Evolutionary conservation across 1,284 basidiomycete species (phyloP).

Genomic region (Termitomyces sp.): DNA sequence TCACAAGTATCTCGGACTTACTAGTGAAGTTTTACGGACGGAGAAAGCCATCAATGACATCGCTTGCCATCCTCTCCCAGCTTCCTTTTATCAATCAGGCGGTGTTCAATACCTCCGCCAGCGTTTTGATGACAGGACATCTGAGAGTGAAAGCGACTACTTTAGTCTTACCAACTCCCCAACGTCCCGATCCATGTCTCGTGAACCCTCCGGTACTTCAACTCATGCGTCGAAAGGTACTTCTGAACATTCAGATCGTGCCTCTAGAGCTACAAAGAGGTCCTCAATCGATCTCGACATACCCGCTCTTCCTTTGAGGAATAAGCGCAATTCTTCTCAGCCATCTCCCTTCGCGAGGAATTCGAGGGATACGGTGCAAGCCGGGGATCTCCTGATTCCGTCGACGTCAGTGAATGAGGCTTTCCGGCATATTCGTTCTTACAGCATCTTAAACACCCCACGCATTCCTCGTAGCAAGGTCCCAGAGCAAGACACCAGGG

Average conservation of each 20-base stretch:
- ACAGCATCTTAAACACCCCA: conserved; percentile 51
- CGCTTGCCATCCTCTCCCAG: conserved; percentile 90
- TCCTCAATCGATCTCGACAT: conserved; percentile 5
- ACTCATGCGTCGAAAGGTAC: conserved; percentile 17
- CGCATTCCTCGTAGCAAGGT: conserved; percentile 30
- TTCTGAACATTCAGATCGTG: conserved; percentile 19
- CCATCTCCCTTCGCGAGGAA: conserved; percentile 27
- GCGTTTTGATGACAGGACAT: conserved; percentile 62
- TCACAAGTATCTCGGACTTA: conserved; percentile 94
- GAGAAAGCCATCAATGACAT: conserved; percentile 97
- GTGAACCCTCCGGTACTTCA: conserved; percentile 24
- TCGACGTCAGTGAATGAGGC: conserved; percentile 41
- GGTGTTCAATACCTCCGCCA: conserved; percentile 88
- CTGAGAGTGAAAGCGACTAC: conserved; percentile 52
- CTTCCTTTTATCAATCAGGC: conserved; percentile 90
- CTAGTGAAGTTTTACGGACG: conserved; percentile 91
- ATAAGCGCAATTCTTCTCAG: conserved; percentile 21
- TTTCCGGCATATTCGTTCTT: conserved; percentile 43
- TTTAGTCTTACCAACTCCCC: conserved; percentile 35
- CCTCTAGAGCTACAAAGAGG: conserved; percentile 17
- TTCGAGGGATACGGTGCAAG: conserved; percentile 53
- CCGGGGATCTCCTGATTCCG: conserved; percentile 61
- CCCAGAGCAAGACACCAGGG: conserved; percentile 19
- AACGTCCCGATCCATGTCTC: conserved; percentile 20
- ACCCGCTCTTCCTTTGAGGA: conserved; percentile 17